phyloP scores from a whole-genome alignment of 1,284 basidiomycete species.

The Cryptococcus depauperatus region DNA sequence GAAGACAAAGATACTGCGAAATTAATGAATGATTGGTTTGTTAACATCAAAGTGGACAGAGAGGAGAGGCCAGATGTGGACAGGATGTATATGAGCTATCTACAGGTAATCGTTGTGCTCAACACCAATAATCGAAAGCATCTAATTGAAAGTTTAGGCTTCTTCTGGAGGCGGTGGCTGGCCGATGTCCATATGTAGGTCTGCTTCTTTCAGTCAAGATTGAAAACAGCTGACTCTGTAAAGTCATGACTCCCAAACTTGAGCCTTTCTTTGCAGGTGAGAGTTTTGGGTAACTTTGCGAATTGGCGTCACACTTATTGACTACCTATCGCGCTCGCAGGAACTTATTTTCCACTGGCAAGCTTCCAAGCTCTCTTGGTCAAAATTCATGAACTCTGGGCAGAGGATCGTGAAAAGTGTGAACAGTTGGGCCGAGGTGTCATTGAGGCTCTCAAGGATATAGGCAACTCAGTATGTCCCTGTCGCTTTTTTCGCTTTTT shows the following conservation, averaged over 20 bases:
- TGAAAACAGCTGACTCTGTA: neutral
- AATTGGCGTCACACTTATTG: conserved; percentile 19
- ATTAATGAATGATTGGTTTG: conserved; percentile 48
- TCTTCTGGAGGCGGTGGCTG: conserved; percentile 48
- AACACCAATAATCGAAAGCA: too few species aligned
- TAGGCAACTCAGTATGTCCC: conserved; percentile 9
- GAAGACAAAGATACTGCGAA: conserved; percentile 46
- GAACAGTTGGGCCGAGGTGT: conserved; percentile 24
- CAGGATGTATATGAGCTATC: conserved; percentile 48
- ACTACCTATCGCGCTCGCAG: conserved; percentile 29
- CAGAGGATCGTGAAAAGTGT: conserved; percentile 25
- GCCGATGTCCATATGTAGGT: conserved; percentile 46
- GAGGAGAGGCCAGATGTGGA: conserved; percentile 50
- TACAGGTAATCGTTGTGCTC: conserved; percentile 42
- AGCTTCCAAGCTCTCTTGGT: conserved; percentile 28
- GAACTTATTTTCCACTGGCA: conserved; percentile 45
- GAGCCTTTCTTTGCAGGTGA: conserved; percentile 48
- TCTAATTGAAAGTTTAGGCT: conserved; percentile 20
- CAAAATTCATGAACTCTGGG: conserved; percentile 32
- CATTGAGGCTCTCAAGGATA: conserved; percentile 25
- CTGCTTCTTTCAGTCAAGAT: neutral
- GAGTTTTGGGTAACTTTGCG: conserved; percentile 36
- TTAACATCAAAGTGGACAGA: conserved; percentile 50
- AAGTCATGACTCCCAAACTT: conserved; percentile 46
- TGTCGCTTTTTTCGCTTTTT: neutral